Evolutionary conservation across 164 flowering plant genomes (phyloP), one percentile per base, ranked within the genome.

Genomic region (Macadamia tetraphylla): DNA sequence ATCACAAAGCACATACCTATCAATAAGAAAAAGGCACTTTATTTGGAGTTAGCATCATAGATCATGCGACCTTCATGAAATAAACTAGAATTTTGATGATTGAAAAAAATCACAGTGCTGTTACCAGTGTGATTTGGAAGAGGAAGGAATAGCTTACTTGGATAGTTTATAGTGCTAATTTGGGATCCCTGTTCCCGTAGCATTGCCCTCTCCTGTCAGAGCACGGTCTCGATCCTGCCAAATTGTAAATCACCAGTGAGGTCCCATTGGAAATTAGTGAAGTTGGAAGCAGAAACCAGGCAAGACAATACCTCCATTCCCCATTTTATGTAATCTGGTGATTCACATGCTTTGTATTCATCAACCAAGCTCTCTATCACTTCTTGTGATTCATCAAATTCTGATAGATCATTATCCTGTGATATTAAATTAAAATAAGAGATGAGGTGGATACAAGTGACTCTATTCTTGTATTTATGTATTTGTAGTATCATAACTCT

Each of bases 281-380:
- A 17, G 57, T 12, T 53, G 57, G 57, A 53, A 43, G 53, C 13
- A 32, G 7, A 32, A 59, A 66, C 55, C 46, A 65, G 32, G 3
- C 35, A 9, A 48, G 46, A 29, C 70, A 30, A 59, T 78, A 92
- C 99, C 98, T 95, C 97, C 94, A 95, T 87, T 76, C 99, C 99
- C 98, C 99, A 95, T 79, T 95, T 95, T 72, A 91, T 92, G 72
- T 92, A 95, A 77, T 95, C 98, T 64, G 98, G 96, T 63, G 99
- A 95, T 69, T 95, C 99, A 68, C 99, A 95, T 7, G 99, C 99
- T 77, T 91, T 95, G 74, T 95, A 92, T 80, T 95, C 99, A 70
- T 95, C 98, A 66, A 95, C 97, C 83, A 95, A 81, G 73, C 97
- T 91, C 76, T 89, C 97, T 64, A 95, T 87, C 71, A 95, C 83